Evolutionary conservation across 2,329 filamentous ascomycete species (phyloP).

Genomic region (Aspergillus floridensis): DNA sequence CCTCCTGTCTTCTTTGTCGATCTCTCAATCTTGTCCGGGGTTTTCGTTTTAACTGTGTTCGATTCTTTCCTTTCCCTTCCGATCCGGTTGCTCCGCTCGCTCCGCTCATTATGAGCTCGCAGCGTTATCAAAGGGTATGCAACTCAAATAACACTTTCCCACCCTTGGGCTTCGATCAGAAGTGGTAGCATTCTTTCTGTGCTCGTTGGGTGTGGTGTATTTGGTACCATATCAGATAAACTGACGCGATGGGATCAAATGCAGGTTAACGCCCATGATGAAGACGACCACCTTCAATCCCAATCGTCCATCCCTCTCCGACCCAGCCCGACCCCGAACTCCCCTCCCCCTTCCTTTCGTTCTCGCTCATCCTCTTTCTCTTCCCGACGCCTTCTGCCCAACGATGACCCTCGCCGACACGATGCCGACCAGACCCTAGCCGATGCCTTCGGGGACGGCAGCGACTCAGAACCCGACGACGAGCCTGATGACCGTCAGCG

Average conservation of each 20-base stretch:
- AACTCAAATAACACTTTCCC: slow-evolving; percentile 16
- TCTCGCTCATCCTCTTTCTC: slow-evolving; percentile 72
- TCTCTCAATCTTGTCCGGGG: slow-evolving; percentile 14
- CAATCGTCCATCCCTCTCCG: slow-evolving; percentile 32
- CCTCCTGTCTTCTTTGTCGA: slow-evolving; percentile 13
- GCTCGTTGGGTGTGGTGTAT: neutral
- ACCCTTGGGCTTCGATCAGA: neutral
- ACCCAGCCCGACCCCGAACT: slow-evolving; percentile 35
- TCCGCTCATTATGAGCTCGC: slow-evolving; percentile 49
- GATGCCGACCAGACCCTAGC: slow-evolving; percentile 77
- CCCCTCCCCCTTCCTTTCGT: slow-evolving; percentile 73
- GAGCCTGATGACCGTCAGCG: slow-evolving; percentile 80
- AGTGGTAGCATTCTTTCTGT: neutral
- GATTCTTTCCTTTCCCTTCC: slow-evolving; percentile 11
- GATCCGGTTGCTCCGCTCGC: slow-evolving; percentile 24
- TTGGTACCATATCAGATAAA: neutral
- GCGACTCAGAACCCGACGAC: slow-evolving; percentile 66
- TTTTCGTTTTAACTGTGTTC: neutral
- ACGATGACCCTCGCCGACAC: slow-evolving; percentile 50
- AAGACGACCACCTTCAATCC: slow-evolving; percentile 38
- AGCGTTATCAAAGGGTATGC: slow-evolving; percentile 50
- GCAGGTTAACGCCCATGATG: slow-evolving; percentile 46
- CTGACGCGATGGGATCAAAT: slow-evolving; percentile 7
- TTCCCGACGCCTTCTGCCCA: slow-evolving; percentile 50
- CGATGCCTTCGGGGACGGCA: slow-evolving; percentile 86